Evolutionary conservation across 306 rosid species (phyloP).

Genomic region (Begonia loranthoides): DNA sequence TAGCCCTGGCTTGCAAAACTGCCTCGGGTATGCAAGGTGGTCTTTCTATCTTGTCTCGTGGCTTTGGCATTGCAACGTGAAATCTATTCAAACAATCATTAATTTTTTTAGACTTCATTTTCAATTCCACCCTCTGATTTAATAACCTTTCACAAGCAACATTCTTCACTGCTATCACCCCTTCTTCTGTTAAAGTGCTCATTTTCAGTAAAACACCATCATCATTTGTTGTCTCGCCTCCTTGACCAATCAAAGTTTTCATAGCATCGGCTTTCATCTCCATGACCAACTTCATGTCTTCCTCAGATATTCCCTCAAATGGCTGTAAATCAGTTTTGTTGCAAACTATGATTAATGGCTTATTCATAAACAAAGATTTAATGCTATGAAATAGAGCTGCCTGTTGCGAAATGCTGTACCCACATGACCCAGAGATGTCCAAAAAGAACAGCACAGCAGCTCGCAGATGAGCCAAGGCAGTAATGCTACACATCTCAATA

Average conservation of each 20-base stretch:
- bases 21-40: constrained; percentile 64
- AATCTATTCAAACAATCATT: constrained; percentile 68
- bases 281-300: constrained; percentile 56
- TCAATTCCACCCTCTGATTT: constrained; percentile 69
- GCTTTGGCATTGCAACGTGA: constrained; percentile 76
- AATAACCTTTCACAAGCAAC: constrained; percentile 72
- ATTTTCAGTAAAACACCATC: constrained; percentile 56
- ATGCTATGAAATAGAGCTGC: constrained; percentile 79
- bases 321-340: constrained; percentile 86
- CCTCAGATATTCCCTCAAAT: constrained; percentile 60
- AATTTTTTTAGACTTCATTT: constrained; percentile 76
- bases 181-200: constrained; percentile 82
- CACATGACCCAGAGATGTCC: constrained; percentile 86
- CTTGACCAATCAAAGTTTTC: constrained; percentile 68
- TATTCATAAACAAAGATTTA: constrained; percentile 32
- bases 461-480: constrained; percentile 82
- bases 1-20: constrained; percentile 57
- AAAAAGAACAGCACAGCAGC: constrained; percentile 83
- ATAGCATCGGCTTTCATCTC: constrained; percentile 77
- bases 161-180: constrained; percentile 74
- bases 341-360: constrained; percentile 30
- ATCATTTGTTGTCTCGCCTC: constrained; percentile 50
- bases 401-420: constrained; percentile 75
- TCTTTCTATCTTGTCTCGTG: constrained; percentile 70
- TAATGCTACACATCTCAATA: constrained; percentile 91